Evolutionary conservation across 208 protist species (phyloP), one percentile per base, ranked within the genome.

Genomic region (Blastocrithidia nonstop): DNA sequence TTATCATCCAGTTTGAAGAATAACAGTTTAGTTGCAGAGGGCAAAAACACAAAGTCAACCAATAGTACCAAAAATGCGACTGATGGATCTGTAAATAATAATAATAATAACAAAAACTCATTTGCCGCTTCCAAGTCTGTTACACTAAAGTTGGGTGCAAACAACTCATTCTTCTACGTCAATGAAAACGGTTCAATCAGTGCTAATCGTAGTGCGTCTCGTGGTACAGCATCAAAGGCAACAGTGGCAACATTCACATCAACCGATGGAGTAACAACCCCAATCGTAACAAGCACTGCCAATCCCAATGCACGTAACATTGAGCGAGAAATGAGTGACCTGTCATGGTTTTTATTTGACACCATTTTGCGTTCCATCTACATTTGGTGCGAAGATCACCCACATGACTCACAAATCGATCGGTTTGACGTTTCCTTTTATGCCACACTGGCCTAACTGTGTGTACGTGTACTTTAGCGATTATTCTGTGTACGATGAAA

Each of bases 261-360:
- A n/a, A n/a, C n/a, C n/a, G n/a, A n/a, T n/a, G n/a, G n/a, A n/a
- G n/a, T n/a, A n/a, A n/a, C n/a, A 27, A 15, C 13, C 11, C 28
- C 19, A n/a, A 17, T 9, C 37, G 29, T 19, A 19, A 43, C 15
- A 68, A 57, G 50, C 59, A 29, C n/a, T 16, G 50, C 42, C 16
- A 39, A 35, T 15, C 17, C 47, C 36, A 32, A 42, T 5, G 17
- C 50, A 24, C 71, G 73, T 32, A 84, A 70, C 49, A 50, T 87
- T 8, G 49, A 71, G 26, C 44, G 57, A 1, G 64, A 86, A 44
- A 85, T 91, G 71, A 56, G 60, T 13, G 68, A 83, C 20, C 45
- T 92, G 3, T 73, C 72, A 26, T 88, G 83, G 83, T 85, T 86
- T 39, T 57, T 93, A 24, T 88, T 87, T 45, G 83, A 86, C 33